phyloP scores from a whole-genome alignment of 148 eudicot species.

The Hydrangea macrophylla region DNA sequence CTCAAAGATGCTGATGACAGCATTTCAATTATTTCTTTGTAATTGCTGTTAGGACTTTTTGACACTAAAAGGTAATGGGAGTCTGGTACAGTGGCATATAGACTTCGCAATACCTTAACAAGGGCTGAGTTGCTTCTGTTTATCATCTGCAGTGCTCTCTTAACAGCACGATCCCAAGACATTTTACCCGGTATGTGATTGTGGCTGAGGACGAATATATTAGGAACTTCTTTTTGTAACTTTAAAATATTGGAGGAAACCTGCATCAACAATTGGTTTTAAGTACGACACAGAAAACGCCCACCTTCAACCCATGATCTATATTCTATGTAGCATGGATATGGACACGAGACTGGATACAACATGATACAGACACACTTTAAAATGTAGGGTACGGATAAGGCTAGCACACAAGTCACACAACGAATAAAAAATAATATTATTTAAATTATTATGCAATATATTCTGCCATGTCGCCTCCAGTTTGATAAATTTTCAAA shows the following conservation, averaged over 20 bases:
- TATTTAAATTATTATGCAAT: too few relatives aligned
- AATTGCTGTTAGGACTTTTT: neutral
- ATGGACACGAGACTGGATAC: too few relatives aligned
- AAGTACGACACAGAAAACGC: neutral
- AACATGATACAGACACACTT: too few relatives aligned
- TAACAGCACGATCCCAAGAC: constrained; percentile 68
- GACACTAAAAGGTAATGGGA: neutral
- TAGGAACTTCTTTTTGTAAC: constrained; percentile 40
- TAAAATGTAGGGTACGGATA: too few relatives aligned
- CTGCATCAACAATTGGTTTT: constrained; percentile 45
- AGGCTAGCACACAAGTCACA: too few relatives aligned
- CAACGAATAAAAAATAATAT: too few relatives aligned
- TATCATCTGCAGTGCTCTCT: constrained; percentile 68
- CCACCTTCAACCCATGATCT: too few relatives aligned
- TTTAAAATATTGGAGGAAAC: constrained; percentile 39
- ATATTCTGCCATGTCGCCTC: too few relatives aligned
- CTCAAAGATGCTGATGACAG: neutral
- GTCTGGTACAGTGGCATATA: neutral
- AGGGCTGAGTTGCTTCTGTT: constrained; percentile 54
- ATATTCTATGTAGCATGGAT: too few relatives aligned
- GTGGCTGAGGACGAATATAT: constrained; percentile 32
- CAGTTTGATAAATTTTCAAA: too few relatives aligned
- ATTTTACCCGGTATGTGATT: constrained; percentile 54
- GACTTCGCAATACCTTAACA: constrained; percentile 48
- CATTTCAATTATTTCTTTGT: neutral